phyloP scores from a whole-genome alignment of 495 filamentous ascomycete species.

The Monascus purpureus region DNA sequence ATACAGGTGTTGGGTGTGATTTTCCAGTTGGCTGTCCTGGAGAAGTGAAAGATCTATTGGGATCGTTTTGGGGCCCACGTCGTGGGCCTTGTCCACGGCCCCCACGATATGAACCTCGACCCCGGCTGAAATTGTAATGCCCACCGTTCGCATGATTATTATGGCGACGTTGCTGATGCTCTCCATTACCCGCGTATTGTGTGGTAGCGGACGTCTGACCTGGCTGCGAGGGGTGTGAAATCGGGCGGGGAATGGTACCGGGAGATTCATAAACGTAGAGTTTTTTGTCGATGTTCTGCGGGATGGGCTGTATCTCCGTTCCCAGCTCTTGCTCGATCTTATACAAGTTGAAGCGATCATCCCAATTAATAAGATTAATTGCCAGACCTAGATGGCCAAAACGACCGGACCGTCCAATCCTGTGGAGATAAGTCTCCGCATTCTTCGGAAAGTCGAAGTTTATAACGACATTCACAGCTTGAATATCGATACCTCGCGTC shows the following conservation, averaged over 20 bases:
- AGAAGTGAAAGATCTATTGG: conserved; percentile 13
- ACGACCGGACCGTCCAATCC: conserved; percentile 92
- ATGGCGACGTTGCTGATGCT: conserved; percentile 24
- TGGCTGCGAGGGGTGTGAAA: conserved; percentile 30
- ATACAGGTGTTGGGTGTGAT: conserved; percentile 19
- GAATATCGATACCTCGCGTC: conserved; percentile 98
- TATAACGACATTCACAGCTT: conserved; percentile 99
- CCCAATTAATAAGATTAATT: conserved; percentile 99
- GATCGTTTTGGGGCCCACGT: conserved; percentile 21
- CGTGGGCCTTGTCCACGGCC: conserved; percentile 32
- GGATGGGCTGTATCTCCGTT: conserved; percentile 94
- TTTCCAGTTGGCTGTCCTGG: conserved; percentile 18
- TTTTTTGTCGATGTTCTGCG: conserved; percentile 87
- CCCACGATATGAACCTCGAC: conserved; percentile 29
- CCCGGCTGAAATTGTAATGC: conserved; percentile 22
- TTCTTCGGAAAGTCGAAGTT: conserved; percentile 99
- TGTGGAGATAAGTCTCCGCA: conserved; percentile 96
- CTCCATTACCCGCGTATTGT: conserved; percentile 12
- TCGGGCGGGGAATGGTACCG: conserved; percentile 80
- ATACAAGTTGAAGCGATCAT: conserved; percentile 97
- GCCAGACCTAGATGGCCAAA: conserved; percentile 95
- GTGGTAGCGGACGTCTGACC: conserved; percentile 9
- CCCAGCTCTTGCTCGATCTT: conserved; percentile 95
- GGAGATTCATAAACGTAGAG: conserved; percentile 97
- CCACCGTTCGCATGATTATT: conserved; percentile 22